A percentile compares a stretch with the other conserved stretches of the same genome.
These are phyloP conservation scores for Nannizziopsis barbatae DNA, from an alignment of 2,329 filamentous ascomycete species.

Conservation along the genomic window DNA sequence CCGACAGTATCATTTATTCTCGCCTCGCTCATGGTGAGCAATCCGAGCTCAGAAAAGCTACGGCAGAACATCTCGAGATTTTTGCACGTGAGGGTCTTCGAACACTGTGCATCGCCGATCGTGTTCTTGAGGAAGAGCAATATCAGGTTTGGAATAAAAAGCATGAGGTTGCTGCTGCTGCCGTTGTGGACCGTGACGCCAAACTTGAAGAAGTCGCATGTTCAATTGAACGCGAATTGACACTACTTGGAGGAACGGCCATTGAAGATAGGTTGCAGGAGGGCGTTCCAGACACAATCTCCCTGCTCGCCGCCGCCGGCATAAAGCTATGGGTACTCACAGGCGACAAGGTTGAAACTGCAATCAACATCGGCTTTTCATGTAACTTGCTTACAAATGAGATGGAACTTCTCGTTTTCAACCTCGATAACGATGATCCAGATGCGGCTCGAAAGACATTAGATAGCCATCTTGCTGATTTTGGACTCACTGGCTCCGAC, in stretches of 20 bases:
- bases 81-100: conserved; percentile 91
- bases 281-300: conserved; percentile 91
- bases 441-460: conserved; percentile 57
- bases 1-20: conserved; percentile 93
- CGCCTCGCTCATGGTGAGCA: conserved; percentile 78
- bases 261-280: conserved; percentile 97
- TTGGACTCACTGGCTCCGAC: conserved; percentile 72
- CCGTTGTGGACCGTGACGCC: conserved; percentile 77
- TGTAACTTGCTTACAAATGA: conserved; percentile 96
- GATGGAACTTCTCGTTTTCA: conserved; percentile 90
- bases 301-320: conserved; percentile 77
- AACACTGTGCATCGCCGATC: conserved; percentile 85
- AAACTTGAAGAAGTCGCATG: conserved; percentile 86
- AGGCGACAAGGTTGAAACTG: conserved; percentile 96
- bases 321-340: conserved; percentile 99
- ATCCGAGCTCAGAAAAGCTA: conserved; percentile 65
- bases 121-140: conserved; percentile 66
- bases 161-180: conserved; percentile 74
- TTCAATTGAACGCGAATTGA: conserved; percentile 79
- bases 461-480: conserved; percentile 59
- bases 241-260: conserved; percentile 80
- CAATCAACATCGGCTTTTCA: conserved; percentile 99
- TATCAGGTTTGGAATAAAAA: conserved; percentile 76
- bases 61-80: conserved; percentile 90
- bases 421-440: conserved; percentile 64